Base-by-base conservation (phyloP, 345 rosid species). In the Euphorbia pulcherrima region DNA sequence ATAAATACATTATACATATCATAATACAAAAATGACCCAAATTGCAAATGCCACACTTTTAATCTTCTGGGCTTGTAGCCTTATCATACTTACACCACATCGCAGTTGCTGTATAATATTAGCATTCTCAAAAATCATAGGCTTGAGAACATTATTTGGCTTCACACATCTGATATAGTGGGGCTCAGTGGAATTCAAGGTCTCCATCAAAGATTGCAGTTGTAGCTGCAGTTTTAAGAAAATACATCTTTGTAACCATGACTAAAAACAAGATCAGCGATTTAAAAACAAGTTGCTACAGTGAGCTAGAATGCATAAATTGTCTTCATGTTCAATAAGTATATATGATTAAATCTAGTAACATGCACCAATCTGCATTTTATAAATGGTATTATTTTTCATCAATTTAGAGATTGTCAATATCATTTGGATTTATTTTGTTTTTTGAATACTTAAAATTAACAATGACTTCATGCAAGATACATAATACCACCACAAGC, bases 141-240 rank as follows among this genome's bases (percentile, higher is more conserved):
- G 99, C 87, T 89, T 94, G 79, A 94, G 96, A 68, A 77, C 90
- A 81, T 89, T 94, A 78, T 94, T 94, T 77, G 99, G 99, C 87
- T 94, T 94, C 85, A 94, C 99, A 68, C 99, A 94, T 89, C 99
- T 88, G 81, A 94, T 89, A 82, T 94, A 94, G 84, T 94, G 99
- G 69, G 99, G 99, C 75, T 94, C 99, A 64, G 99, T 94, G 68
- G 89, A 85, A 80, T 40, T 94, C 73, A 94, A 83, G 52, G 99
- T 94, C 69, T 94, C 99, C 99, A 94, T 91, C 78, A 94, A 81
- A 72, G 99, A 89, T 70, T 94, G 99, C 78, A 94, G 99, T 91
- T 94, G 99, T 62, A 72, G 82, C 97, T 94, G 90, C 80, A 86
- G 28, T 70, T 72, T 70, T 65, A 21, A 63, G 75, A 78, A 77